Evolutionary conservation across 1,139 yeast genomes (phyloP).

Genomic region (Lodderomyces elongisporus): DNA sequence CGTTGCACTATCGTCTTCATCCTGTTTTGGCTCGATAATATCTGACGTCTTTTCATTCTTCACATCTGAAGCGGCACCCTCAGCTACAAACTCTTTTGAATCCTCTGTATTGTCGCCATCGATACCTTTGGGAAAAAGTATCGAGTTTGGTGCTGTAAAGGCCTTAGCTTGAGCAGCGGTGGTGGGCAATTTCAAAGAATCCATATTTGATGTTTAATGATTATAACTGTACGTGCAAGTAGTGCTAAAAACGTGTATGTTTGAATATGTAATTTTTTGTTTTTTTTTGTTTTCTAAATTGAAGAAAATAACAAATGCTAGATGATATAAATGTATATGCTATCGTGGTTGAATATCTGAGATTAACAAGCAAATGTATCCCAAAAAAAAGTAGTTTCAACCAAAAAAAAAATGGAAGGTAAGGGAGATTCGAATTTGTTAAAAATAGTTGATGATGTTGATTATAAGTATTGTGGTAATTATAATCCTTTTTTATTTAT

Average conservation of each 20-base stretch:
- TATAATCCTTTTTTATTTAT: too few species aligned
- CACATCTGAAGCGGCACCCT: conserved; percentile 7
- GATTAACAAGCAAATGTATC: conserved; percentile 45
- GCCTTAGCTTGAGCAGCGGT: conserved; percentile 80
- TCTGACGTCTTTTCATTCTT: conserved; percentile 27
- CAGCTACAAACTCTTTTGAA: conserved; percentile 1
- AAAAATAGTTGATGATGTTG: too few species aligned
- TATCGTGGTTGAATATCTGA: conserved; percentile 13
- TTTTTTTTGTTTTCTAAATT: neutral
- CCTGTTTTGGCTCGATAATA: conserved; percentile 38
- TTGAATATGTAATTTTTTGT: neutral
- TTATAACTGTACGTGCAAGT: conserved; percentile 1
- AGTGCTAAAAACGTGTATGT: too few species aligned
- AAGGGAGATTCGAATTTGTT: neutral
- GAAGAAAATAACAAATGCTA: too few species aligned
- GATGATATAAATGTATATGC: too few species aligned
- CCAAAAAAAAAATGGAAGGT: too few species aligned
- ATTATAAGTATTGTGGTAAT: too few species aligned
- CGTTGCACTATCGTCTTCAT: conserved; percentile 64
- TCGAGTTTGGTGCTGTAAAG: conserved; percentile 64
- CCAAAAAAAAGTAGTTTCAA: too few species aligned
- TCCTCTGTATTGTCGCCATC: conserved; percentile 14
- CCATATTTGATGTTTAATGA: conserved; percentile 38
- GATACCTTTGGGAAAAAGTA: conserved; percentile 55
- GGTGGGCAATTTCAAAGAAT: conserved; percentile 69